Evolutionary conservation across 768 basidiomycete species (phyloP), one percentile per base, ranked within the genome.

Genomic region (Lactarius deliciosus): DNA sequence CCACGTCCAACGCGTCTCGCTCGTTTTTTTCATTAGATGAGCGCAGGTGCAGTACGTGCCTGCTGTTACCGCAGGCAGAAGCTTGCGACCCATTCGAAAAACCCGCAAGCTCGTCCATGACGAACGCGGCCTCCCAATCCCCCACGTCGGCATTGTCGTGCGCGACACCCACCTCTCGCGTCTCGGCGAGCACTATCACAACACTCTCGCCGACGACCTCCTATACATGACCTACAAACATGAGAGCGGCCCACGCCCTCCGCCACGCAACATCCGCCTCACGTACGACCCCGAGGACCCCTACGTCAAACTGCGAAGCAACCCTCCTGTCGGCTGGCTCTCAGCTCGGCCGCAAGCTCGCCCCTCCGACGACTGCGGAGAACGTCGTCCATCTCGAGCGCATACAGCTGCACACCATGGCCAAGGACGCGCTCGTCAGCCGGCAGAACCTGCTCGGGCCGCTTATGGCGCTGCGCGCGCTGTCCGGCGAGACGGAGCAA

Each of bases 151-250:
- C 65, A 72, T 91, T 69, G 67, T 87, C 72, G 79, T 89, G 41
- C 87, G 88, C 73, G 87, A 92, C 73, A 88, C 86, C 64, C 85
- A 87, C 6, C 82, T 84, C 65, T 88, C 85, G 69, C 87, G 96
- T 50, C 83, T 94, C 63, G 81, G 82, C 62, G 88, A 93, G 68
- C 94, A 98, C 80, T 98, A 97, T 80, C 75, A 91, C 76, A 78
- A 80, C 45, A 89, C 94, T 10, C 82, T 98, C 67, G 86, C 86
- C 25, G 90, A 95, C 76, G 85, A 98, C 79, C 81, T 95, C 72
- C 86, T 98, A 84, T 99, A 99, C 83, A 89, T 98, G 84, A 90
- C 90, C 61, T 97, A 98, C 80, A 80, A 84, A 59, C 96, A 98
- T 77, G 82, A 87, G 72, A 77, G 80, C 53, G 80, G 76, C n/a